Conservation (phyloP, 805 yeast genomes). For the Yarrowia sp. region DNA sequence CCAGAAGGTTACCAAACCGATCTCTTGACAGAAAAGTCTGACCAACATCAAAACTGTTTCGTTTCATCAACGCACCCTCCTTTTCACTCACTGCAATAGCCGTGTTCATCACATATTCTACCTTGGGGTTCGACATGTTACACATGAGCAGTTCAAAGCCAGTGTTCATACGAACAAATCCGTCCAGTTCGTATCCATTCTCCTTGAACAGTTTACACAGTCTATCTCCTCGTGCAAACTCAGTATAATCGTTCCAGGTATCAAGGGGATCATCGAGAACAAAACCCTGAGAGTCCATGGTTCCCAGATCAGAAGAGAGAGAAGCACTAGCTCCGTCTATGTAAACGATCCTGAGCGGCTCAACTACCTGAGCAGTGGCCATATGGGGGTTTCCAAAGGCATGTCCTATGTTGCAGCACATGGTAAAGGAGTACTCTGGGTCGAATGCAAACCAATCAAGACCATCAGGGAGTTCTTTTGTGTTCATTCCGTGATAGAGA, state of each 20-base stretch:
- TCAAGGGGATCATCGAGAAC: constrained; percentile 9
- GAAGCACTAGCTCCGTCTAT: constrained; percentile 30
- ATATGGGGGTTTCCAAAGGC: constrained; percentile 21
- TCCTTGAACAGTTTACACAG: constrained; percentile 3
- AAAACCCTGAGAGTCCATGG: constrained; percentile 32
- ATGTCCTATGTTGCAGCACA: constrained; percentile 29
- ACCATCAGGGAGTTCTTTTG: constrained; percentile 54
- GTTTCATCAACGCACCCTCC: not conserved
- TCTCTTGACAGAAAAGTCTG: constrained; percentile 11
- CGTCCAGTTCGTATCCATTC: constrained; percentile 57
- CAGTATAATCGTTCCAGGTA: constrained; percentile 23
- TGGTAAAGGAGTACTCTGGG: constrained; percentile 60
- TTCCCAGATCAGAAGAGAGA: constrained; percentile 43
- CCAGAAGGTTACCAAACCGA: constrained; percentile 9
- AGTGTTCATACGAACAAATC: constrained; percentile 62
- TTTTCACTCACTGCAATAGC: constrained; percentile 6
- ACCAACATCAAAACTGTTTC: not conserved
- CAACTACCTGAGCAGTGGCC: constrained; percentile 3
- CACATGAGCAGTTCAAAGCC: constrained; percentile 68
- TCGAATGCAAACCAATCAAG: constrained; percentile 72
- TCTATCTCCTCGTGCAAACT: constrained; percentile 27
- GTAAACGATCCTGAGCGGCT: constrained; percentile 10
- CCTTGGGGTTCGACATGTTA: constrained; percentile 56
- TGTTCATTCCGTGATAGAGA: constrained; percentile 13
- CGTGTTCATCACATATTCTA: constrained; percentile 52